These are phyloP conservation scores for Verticillium longisporum DNA, from an alignment of 2,329 filamentous ascomycete species.

Conservation along the genomic window DNA sequence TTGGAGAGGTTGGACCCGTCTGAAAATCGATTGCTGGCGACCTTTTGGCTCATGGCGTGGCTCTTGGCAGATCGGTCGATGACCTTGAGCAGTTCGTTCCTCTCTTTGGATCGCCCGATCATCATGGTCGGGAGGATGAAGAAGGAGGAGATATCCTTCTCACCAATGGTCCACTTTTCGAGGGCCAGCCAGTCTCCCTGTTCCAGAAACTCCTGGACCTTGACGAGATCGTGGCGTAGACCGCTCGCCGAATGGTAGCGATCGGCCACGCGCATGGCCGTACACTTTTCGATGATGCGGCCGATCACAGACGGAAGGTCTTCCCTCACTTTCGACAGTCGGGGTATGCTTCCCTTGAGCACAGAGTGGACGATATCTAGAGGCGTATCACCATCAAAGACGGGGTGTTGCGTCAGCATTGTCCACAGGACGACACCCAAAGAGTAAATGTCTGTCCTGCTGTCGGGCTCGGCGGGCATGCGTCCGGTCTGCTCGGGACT, in stretches of 20 bases:
- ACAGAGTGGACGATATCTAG: slow-evolving; percentile 91
- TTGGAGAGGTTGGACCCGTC: slow-evolving; percentile 48
- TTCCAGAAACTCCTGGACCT: slow-evolving; percentile 66
- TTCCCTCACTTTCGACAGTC: slow-evolving; percentile 67
- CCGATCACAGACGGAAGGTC: slow-evolving; percentile 81
- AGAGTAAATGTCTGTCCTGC: slow-evolving; percentile 88
- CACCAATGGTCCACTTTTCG: slow-evolving; percentile 67
- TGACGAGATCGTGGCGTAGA: slow-evolving; percentile 70
- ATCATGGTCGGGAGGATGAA: slow-evolving; percentile 79
- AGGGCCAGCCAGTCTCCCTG: slow-evolving; percentile 68
- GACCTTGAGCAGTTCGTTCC: slow-evolving; percentile 60
- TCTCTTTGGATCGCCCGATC: slow-evolving; percentile 72
- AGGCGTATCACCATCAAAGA: slow-evolving; percentile 72
- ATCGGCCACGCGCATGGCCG: slow-evolving; percentile 78
- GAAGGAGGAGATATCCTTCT: slow-evolving; percentile 86
- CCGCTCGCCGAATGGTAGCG: slow-evolving; percentile 87
- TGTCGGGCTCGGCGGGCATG: slow-evolving; percentile 87
- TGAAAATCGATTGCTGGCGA: slow-evolving; percentile 38
- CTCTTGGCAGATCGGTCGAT: slow-evolving; percentile 70
- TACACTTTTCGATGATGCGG: slow-evolving; percentile 84
- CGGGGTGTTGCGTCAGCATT: slow-evolving; percentile 69
- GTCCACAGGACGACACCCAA: slow-evolving; percentile 86
- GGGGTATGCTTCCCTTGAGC: slow-evolving; percentile 69
- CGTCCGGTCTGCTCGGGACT: slow-evolving; percentile 92
- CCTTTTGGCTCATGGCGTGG: slow-evolving; percentile 43